Percentiles rank a stretch among this genome's conserved stretches.
Evolutionary conservation across 2,329 filamentous ascomycete species (phyloP).

Genomic region (Myriosclerotinia duriaeana): DNA sequence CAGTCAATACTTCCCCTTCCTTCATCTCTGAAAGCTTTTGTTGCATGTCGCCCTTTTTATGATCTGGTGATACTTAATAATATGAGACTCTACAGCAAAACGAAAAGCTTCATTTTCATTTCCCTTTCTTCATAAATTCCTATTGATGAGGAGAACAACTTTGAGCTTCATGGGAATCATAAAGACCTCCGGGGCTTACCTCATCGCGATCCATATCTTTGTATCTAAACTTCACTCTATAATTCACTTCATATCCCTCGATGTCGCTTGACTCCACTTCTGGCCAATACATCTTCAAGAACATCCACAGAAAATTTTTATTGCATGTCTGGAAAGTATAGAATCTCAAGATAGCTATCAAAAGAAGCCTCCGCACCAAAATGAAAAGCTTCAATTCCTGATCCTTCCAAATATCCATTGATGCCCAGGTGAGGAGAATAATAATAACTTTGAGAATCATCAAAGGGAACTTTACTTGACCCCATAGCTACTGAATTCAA

Average conservation of each 20-base stretch:
- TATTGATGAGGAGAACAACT: slow-evolving; percentile 6
- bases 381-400: not conserved
- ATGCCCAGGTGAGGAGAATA: too few relatives aligned
- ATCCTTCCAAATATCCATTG: too few relatives aligned
- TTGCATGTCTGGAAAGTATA: not conserved
- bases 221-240: not conserved
- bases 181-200: not conserved
- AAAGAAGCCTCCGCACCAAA: not conserved
- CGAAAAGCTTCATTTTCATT: not conserved
- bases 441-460: not conserved
- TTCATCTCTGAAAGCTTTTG: not conserved
- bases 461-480: not conserved
- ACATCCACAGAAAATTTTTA: not conserved
- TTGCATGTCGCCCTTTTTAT: not conserved
- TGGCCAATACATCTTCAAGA: not conserved
- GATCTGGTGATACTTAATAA: not conserved
- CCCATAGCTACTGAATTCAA: not conserved
- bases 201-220: too few relatives aligned
- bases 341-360: not conserved
- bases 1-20: not conserved
- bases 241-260: not conserved
- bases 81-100: not conserved
- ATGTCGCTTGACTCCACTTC: not conserved
- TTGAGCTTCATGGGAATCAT: not conserved
- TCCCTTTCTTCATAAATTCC: not conserved